Evolutionary conservation across 805 yeast species (phyloP), one percentile per base, ranked within the genome.

Genomic region (Tetrapisispora fleetii): DNA sequence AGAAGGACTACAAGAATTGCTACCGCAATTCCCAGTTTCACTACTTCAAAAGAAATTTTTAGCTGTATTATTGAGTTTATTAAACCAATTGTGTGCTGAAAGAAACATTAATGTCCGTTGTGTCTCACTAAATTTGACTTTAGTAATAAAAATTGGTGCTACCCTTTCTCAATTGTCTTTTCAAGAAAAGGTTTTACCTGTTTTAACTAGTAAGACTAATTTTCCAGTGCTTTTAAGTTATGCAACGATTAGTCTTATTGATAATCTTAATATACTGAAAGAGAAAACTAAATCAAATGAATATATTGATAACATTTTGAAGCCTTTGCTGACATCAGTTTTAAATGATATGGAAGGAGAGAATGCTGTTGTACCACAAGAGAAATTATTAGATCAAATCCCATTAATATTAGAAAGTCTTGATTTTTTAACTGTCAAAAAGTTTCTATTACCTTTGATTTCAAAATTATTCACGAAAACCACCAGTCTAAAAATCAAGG

Each of bases 381-480:
- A 79, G 36, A 61, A 66, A 33, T 69, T 81, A 16, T 66, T 85
- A 49, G 59, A 54, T 14, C 69, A 76, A 47, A 62, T 76, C 21
- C 63, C 70, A 2, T 51, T 64, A 17, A 64, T 77, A 33, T 57
- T 76, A 2, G 72, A 67, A 8, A 69, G 75, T 42, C 68, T 82
- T 43, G 90, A 83, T 48, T 82, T 83, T 56, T 74, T 88, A 11
- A 76, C 81, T 18, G 73, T 89, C 49, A 88, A 91, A 55, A 82
- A 80, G 55, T 77, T 78, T 32, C 68, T 89, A n/a, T 79, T 85
- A 62, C 95, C 96, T 2, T 67, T 79, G 41, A 70, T 88, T 17
- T 77, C 87, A 41, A 75, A 74, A 41, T 75, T 87, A 8, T 93
- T 91, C 66, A 77, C 88, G 37, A 83, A 87, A 41, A 93, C 99